phyloP scores from a whole-genome alignment of 2,329 filamentous ascomycete genomes.

The Monosporascus sp. region DNA sequence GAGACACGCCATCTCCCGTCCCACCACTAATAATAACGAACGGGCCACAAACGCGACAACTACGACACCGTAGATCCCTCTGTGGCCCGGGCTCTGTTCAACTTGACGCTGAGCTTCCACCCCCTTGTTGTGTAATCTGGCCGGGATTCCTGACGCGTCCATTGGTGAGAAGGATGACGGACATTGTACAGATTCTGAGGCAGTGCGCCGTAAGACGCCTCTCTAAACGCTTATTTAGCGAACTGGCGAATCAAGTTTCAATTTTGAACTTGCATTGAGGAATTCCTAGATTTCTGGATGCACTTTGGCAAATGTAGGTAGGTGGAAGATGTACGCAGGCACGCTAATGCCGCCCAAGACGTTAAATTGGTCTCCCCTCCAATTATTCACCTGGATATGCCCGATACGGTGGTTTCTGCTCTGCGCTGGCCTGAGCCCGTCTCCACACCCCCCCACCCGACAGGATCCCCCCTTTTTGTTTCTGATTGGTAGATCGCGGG shows the following conservation, averaged over 20 bases:
- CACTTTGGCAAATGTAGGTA: constrained; percentile 13
- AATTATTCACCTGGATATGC: too few species aligned
- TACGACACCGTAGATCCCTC: background rate
- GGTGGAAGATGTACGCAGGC: background rate
- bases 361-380: background rate
- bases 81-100: constrained; percentile 1
- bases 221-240: constrained; percentile 7
- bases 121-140: constrained; percentile 9
- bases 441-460: constrained; percentile 1
- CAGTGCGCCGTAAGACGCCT: constrained; percentile 13
- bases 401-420: background rate
- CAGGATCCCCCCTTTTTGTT: constrained; percentile 6
- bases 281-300: constrained; percentile 12
- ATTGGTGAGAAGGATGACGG: constrained; percentile 16
- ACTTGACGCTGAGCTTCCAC: constrained; percentile 1
- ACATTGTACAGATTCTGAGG: constrained; percentile 10
- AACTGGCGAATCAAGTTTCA: constrained; percentile 12
- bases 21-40: background rate
- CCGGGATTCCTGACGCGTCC: constrained; percentile 18
- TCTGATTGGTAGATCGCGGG: constrained; percentile 11
- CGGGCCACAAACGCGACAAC: constrained; percentile 2
- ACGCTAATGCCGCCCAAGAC: background rate
- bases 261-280: constrained; percentile 16
- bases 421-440: background rate
- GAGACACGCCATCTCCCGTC: constrained; percentile 14